Percentiles rank a stretch among this genome's conserved stretches.
Conservation (phyloP, 1,284 basidiomycete genomes). For the Tilletia walkeri region DNA sequence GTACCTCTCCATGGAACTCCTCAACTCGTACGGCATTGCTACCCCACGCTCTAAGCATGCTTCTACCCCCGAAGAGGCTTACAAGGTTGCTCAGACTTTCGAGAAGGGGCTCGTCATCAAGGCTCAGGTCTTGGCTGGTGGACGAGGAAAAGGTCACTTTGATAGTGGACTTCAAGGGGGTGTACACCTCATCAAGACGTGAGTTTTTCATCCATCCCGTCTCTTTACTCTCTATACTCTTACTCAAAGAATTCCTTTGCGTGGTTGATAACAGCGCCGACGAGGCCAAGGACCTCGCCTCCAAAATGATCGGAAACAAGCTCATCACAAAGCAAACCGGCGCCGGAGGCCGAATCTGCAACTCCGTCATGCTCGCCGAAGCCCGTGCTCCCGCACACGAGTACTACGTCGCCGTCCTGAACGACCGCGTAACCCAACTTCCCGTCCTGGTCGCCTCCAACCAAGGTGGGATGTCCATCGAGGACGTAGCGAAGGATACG, state of each 20-base stretch:
- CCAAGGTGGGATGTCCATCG: slow-evolving; percentile 79
- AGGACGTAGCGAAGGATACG: slow-evolving; percentile 97
- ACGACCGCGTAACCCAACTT: slow-evolving; percentile 84
- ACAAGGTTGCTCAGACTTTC: slow-evolving; percentile 81
- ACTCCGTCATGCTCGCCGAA: slow-evolving; percentile 98
- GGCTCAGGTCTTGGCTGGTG: slow-evolving; percentile 97
- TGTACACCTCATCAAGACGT: slow-evolving; percentile 92
- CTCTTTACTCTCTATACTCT: not conserved
- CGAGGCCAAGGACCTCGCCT: slow-evolving; percentile 81
- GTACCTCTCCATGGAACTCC: slow-evolving; percentile 90
- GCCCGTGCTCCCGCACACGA: slow-evolving; percentile 90
- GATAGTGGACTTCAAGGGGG: slow-evolving; percentile 95
- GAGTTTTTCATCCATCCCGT: slow-evolving; percentile 47
- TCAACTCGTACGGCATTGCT: slow-evolving; percentile 96
- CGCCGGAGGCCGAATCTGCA: slow-evolving; percentile 85
- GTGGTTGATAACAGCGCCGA: slow-evolving; percentile 65
- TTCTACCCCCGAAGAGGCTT: slow-evolving; percentile 84
- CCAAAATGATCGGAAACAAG: slow-evolving; percentile 90
- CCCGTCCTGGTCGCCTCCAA: slow-evolving; percentile 91
- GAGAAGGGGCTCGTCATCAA: slow-evolving; percentile 70
- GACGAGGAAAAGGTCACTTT: slow-evolving; percentile 96
- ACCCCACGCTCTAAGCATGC: slow-evolving; percentile 91
- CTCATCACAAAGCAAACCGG: slow-evolving; percentile 99
- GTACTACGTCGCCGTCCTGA: slow-evolving; percentile 96
- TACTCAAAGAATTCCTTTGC: slow-evolving; percentile 15